Conservation (phyloP, 495 filamentous ascomycete genomes). For the Talaromyces borbonicus region DNA sequence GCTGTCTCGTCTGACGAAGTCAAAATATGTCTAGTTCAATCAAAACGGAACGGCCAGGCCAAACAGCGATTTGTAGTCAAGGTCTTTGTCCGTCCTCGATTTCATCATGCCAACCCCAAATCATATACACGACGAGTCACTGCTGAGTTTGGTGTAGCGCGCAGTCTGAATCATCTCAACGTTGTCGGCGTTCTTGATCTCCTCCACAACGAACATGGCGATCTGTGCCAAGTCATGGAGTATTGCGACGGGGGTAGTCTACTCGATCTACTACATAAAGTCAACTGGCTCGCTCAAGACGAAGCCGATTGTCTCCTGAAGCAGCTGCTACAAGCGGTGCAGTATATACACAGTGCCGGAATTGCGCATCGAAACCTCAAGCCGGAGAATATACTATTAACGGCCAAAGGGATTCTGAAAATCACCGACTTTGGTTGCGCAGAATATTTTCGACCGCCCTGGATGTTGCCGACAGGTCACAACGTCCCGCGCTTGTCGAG, state of each 20-base stretch:
- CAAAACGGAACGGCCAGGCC: background rate
- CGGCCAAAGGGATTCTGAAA: constrained; percentile 10
- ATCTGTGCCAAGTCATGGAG: constrained; percentile 15
- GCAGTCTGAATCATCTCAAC: constrained; percentile 10
- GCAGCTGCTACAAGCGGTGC: constrained; percentile 46
- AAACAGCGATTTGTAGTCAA: background rate
- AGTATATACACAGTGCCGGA: constrained; percentile 38
- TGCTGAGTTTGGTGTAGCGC: background rate
- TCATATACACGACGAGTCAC: background rate
- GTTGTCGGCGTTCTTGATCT: constrained; percentile 11
- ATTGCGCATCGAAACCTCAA: constrained; percentile 52
- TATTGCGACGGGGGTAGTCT: constrained; percentile 14
- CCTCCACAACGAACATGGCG: constrained; percentile 10
- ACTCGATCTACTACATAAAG: constrained; percentile 7
- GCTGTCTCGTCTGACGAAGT: background rate
- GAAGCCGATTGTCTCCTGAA: constrained; percentile 22
- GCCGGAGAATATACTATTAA: constrained; percentile 50
- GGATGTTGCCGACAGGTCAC: background rate
- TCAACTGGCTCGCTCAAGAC: constrained; percentile 1
- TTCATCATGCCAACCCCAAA: background rate
- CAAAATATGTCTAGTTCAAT: background rate
- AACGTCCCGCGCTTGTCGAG: background rate
- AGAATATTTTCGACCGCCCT: constrained; percentile 1
- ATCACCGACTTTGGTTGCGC: constrained; percentile 6
- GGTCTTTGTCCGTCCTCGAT: background rate